Evolutionary conservation across 2,329 filamentous ascomycete genomes (phyloP).

Genomic region (Ambrosiella xylebori): DNA sequence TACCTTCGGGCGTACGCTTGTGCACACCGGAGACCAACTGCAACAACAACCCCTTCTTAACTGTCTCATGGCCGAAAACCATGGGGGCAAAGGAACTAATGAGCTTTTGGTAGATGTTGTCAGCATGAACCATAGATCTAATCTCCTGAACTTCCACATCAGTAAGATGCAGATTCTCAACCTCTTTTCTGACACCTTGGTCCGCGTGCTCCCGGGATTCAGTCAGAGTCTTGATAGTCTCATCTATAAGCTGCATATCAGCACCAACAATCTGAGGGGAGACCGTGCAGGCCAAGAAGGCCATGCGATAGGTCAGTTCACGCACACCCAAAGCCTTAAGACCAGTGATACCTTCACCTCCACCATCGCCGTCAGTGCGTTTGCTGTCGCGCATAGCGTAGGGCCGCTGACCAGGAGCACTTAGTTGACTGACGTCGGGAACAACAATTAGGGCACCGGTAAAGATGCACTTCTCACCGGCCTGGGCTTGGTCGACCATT

Average conservation of each 20-base stretch:
- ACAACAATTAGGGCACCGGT: conserved; percentile 92
- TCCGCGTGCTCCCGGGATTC: conserved; percentile 20
- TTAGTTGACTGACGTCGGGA: conserved; percentile 87
- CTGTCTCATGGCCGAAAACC: conserved; percentile 92
- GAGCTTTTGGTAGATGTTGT: conserved; percentile 83
- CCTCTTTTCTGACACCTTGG: conserved; percentile 1
- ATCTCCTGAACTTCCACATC: conserved; percentile 83
- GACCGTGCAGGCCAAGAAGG: conserved; percentile 95
- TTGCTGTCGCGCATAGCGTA: conserved; percentile 72
- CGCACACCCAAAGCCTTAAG: conserved; percentile 86
- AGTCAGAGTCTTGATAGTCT: conserved; percentile 33
- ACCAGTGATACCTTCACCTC: conserved; percentile 70
- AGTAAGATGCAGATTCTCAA: conserved; percentile 24
- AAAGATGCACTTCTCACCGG: conserved; percentile 95
- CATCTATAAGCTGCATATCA: conserved; percentile 39
- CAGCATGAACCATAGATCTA: conserved; percentile 81
- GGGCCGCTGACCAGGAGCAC: conserved; percentile 68
- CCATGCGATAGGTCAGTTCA: conserved; percentile 84
- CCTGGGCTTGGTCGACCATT: conserved; percentile 93
- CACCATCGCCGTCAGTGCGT: conserved; percentile 61
- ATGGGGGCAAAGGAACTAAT: conserved; percentile 91
- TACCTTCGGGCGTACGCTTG: conserved; percentile 82
- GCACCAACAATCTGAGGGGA: conserved; percentile 52
- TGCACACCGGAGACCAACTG: conserved; percentile 92
- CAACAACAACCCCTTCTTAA: conserved; percentile 89